Evolutionary conservation across 495 filamentous ascomycete species (phyloP).

Genomic region (Pyrenula massariospora): DNA sequence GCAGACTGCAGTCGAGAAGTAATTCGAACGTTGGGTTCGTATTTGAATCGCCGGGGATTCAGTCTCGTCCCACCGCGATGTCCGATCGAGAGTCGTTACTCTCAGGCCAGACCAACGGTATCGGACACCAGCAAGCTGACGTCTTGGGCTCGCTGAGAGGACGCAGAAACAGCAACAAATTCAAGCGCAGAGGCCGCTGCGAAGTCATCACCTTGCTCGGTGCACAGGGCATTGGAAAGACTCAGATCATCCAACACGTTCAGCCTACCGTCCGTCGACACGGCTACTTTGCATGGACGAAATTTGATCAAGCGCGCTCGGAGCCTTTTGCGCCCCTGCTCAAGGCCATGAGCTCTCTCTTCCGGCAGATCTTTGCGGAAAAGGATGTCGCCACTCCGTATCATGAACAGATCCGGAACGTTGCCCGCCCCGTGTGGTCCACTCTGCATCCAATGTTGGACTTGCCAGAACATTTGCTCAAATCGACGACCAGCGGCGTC

Average conservation of each 20-base stretch:
- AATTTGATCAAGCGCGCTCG: conserved; percentile 71
- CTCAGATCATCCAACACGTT: conserved; percentile 66
- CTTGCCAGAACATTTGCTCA: conserved; percentile 62
- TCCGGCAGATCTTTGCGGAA: conserved; percentile 87
- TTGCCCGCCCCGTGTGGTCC: conserved; percentile 67
- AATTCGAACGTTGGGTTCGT: conserved; percentile 27
- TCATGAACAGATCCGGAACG: conserved; percentile 60
- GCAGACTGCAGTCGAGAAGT: conserved; percentile 26
- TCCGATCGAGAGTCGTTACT: conserved; percentile 22
- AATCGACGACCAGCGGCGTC: background rate
- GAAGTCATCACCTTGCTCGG: conserved; percentile 73
- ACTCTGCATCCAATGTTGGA: conserved; percentile 65
- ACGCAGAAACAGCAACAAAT: conserved; percentile 37
- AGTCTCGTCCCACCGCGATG: conserved; percentile 18
- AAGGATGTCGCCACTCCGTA: conserved; percentile 74
- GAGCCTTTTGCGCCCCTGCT: conserved; percentile 77
- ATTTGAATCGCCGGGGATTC: conserved; percentile 23
- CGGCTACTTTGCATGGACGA: conserved; percentile 74
- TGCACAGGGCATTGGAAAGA: conserved; percentile 71
- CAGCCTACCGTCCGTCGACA: conserved; percentile 58
- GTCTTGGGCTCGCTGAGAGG: conserved; percentile 21
- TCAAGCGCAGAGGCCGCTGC: conserved; percentile 54
- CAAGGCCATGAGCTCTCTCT: conserved; percentile 65
- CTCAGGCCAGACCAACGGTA: conserved; percentile 7
- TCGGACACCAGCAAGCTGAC: conserved; percentile 18